Evolutionary conservation across 2,329 filamentous ascomycete species (phyloP).

Genomic region (Sporothrix brunneoviolacea): DNA sequence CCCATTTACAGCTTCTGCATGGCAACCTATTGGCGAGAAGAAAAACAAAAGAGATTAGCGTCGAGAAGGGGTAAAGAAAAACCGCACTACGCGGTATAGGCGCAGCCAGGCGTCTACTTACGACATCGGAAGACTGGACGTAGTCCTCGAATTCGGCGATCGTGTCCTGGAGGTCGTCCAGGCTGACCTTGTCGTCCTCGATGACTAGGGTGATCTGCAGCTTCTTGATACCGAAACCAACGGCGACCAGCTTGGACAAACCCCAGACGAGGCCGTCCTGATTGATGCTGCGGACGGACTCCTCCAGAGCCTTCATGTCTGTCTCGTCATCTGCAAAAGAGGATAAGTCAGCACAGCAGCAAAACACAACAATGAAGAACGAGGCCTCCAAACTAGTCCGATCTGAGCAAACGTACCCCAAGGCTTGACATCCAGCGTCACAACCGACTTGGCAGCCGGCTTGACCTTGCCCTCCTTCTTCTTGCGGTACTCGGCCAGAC

Average conservation of each 20-base stretch:
- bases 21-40: too few species aligned
- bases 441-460: constrained; percentile 89
- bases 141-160: constrained; percentile 83
- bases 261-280: constrained; percentile 96
- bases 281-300: constrained; percentile 72
- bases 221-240: constrained; percentile 98
- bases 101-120: too few species aligned
- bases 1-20: constrained; percentile 81
- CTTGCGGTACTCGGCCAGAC: constrained; percentile 86
- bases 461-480: constrained; percentile 96
- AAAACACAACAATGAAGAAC: too few species aligned
- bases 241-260: constrained; percentile 77
- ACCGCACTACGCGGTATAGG: too few species aligned
- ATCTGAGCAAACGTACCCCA: too few species aligned
- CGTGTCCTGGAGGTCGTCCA: constrained; percentile 78
- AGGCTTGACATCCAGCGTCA: constrained; percentile 95
- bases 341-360: too few species aligned
- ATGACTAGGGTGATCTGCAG: constrained; percentile 97
- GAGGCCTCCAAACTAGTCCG: too few species aligned
- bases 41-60: too few species aligned
- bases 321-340: constrained; percentile 99
- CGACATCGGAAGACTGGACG: constrained; percentile 90
- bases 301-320: constrained; percentile 76
- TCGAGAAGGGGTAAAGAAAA: too few species aligned
- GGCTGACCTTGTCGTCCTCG: constrained; percentile 92